phyloP scores from a whole-genome alignment of 2,329 filamentous ascomycete species.

The Blastomyces parvus region DNA sequence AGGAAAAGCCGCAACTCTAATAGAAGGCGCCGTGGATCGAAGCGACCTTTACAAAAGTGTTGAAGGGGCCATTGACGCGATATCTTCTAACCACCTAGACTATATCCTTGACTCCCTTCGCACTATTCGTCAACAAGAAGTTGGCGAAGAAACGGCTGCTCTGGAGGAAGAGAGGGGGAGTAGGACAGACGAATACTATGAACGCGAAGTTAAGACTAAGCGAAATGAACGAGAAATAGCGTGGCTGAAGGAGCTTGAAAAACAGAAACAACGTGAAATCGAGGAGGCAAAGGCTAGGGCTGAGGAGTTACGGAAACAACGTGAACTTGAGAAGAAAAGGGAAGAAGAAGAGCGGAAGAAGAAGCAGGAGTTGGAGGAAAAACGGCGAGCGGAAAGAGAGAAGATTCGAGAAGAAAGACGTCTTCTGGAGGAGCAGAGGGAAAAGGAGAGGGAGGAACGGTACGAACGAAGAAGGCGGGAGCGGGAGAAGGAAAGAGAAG shows the following conservation, averaged over 20 bases:
- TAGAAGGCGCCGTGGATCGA: slow-evolving; percentile 55
- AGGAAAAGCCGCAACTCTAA: slow-evolving; percentile 51
- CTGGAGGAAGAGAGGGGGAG: slow-evolving; percentile 47
- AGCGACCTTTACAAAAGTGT: slow-evolving; percentile 53
- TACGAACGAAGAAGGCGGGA: slow-evolving; percentile 36
- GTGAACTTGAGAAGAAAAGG: slow-evolving; percentile 36
- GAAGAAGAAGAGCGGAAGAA: slow-evolving; percentile 40
- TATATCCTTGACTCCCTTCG: slow-evolving; percentile 47
- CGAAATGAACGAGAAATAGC: slow-evolving; percentile 43
- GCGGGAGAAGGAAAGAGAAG: slow-evolving; percentile 25
- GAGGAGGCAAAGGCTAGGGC: slow-evolving; percentile 34
- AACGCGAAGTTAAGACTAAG: slow-evolving; percentile 43
- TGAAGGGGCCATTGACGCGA: slow-evolving; percentile 44
- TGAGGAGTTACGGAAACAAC: slow-evolving; percentile 36
- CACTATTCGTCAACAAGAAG: slow-evolving; percentile 48
- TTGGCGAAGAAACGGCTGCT: slow-evolving; percentile 48
- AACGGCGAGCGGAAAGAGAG: slow-evolving; percentile 41
- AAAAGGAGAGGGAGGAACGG: slow-evolving; percentile 42
- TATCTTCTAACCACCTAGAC: slow-evolving; percentile 47
- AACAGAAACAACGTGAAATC: slow-evolving; percentile 44
- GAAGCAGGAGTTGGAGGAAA: slow-evolving; percentile 43
- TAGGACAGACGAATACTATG: slow-evolving; percentile 54
- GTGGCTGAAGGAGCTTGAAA: slow-evolving; percentile 40
- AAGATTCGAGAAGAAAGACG: slow-evolving; percentile 45
- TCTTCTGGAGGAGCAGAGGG: slow-evolving; percentile 44